Base-by-base conservation (phyloP, 1,284 basidiomycete genomes). In the Erythrobasidium hasegawianum region DNA sequence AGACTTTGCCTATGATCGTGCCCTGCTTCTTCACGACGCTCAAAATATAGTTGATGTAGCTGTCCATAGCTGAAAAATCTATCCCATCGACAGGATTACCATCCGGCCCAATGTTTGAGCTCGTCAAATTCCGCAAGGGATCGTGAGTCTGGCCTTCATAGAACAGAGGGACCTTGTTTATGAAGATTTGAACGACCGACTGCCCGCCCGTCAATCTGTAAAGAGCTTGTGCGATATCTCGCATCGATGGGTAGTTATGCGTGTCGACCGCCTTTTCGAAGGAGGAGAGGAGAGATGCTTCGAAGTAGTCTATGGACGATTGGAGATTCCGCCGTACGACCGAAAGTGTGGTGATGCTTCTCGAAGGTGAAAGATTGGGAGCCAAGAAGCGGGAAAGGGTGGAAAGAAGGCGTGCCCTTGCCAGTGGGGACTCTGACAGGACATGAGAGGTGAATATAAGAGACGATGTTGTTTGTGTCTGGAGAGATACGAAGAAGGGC, bases 121-220 rank as follows among this genome's bases (percentile, higher is more conserved):
- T 76, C 87, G 86, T 87, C 74, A 94, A 85, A 77, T 96, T 96
- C 69, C 87, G 85, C 41, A 87, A 74, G 0, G 92, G 84, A 71
- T 88, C 84, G 22, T 47, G 43, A 5, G 43, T 24, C 16, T n/a
- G 43, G 22, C n/a, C 16, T 73, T 90, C 87, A 76, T 94, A 96
- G 74, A 97, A 91, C n/a, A 96, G 85, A 75, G 94, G 90, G 29
- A 88, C 80, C 79, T 95, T 95, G 78, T 97, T 93, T 1, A 89
- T 86, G 89, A 94, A 97, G 18, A 92, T 86, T 60, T 72, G 69
- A 77, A 80, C 72, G 81, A 81, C 79, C 22, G 67, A 71, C 47
- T 22, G 60, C 49, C 58, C 68, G 18, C 69, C 20, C 56, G 85
- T 90, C 0, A 95, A 83, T 70, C 87, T 85, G 91, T 90, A 96